Conservation (phyloP, 805 yeast genomes). For the Middelhovenomyces tepae region DNA sequence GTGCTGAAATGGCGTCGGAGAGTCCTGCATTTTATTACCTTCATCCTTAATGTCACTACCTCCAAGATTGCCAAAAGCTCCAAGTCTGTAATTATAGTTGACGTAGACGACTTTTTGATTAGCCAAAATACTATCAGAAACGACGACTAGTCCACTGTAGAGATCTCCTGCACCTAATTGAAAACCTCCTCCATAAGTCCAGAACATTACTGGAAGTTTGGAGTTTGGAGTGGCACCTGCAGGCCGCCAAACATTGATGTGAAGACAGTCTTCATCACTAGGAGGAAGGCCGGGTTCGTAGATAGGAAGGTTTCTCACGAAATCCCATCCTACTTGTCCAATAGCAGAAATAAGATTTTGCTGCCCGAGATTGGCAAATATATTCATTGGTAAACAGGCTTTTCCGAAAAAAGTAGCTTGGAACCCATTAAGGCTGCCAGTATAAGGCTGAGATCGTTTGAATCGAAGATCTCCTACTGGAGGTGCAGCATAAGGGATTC, state of each 20-base stretch:
- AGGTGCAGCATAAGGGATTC: conserved; percentile 31
- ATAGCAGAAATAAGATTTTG: too few species aligned
- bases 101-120: conserved; percentile 22
- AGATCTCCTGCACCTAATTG: conserved; percentile 22
- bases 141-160: conserved; percentile 19
- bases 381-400: conserved; percentile 31
- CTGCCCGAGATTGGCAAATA: too few species aligned
- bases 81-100: conserved; percentile 29
- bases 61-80: conserved; percentile 30
- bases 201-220: conserved; percentile 31
- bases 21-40: conserved; percentile 29
- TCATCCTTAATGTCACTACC: conserved; percentile 10
- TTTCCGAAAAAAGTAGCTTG: conserved; percentile 29
- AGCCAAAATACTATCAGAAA: conserved; percentile 5
- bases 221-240: conserved; percentile 26
- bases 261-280: conserved; percentile 26
- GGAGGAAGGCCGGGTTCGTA: too few species aligned
- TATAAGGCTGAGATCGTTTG: conserved; percentile 24
- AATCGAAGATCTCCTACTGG: conserved; percentile 28
- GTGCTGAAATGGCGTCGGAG: conserved; percentile 29
- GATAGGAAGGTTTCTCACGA: too few species aligned
- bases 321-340: too few species aligned
- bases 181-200: conserved; percentile 33
- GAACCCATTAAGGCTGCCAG: conserved; percentile 26
- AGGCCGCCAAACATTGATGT: conserved; percentile 32